phyloP scores from a whole-genome alignment of 148 eudicot species.

The Chenopodium berlandieri region DNA sequence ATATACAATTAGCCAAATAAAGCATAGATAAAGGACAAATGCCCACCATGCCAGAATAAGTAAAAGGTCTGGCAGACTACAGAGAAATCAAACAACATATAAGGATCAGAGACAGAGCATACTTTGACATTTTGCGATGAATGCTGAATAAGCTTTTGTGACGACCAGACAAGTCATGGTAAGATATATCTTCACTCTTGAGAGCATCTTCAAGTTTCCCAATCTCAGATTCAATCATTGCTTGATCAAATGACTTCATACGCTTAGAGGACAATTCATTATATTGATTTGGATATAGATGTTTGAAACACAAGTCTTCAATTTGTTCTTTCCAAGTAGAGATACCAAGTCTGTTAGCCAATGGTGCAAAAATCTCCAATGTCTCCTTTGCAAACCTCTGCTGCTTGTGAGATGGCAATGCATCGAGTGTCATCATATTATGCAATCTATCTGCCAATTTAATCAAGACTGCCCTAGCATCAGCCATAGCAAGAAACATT shows the following conservation, averaged over 20 bases:
- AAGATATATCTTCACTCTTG: constrained; percentile 51
- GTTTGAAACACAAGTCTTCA: constrained; percentile 77
- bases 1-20: constrained; percentile 7
- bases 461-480: constrained; percentile 91
- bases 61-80: neutral
- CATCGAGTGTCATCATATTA: constrained; percentile 86
- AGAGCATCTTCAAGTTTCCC: constrained; percentile 70
- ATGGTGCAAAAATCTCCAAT: constrained; percentile 86
- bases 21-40: neutral
- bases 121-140: constrained; percentile 88
- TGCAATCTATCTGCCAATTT: constrained; percentile 93
- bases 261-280: constrained; percentile 70
- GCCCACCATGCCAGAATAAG: neutral
- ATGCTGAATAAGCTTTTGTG: constrained; percentile 94
- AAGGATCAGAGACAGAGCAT: constrained; percentile 32
- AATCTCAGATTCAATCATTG: constrained; percentile 54
- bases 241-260: constrained; percentile 62
- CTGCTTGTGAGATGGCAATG: constrained; percentile 68
- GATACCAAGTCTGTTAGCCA: constrained; percentile 92
- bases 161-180: constrained; percentile 64
- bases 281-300: constrained; percentile 64
- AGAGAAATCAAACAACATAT: neutral
- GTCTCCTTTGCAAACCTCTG: constrained; percentile 93
- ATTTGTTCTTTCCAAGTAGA: constrained; percentile 89
- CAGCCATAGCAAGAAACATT: constrained; percentile 98